Evolutionary conservation across 805 yeast genomes (phyloP).

Genomic region (Cyberlindnera japonica): DNA sequence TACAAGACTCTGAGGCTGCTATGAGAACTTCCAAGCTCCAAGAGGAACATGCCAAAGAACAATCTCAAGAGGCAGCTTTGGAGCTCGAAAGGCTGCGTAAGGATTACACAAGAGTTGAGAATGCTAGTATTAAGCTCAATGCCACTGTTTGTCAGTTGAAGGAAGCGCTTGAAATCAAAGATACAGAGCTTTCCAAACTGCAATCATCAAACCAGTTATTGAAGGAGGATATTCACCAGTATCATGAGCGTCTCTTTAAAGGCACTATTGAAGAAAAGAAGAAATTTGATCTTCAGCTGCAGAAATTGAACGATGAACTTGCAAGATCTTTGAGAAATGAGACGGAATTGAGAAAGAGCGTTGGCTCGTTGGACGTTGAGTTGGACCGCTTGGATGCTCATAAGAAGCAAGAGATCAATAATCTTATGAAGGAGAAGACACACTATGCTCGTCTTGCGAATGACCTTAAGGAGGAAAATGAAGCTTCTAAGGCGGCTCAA

Average conservation of each 20-base stretch:
- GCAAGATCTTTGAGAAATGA: conserved; percentile 57
- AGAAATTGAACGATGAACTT: conserved; percentile 49
- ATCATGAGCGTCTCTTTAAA: conserved; percentile 41
- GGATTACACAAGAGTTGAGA: conserved; percentile 53
- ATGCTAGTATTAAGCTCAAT: conserved; percentile 49
- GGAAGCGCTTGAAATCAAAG: conserved; percentile 52
- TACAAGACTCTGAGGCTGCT: conserved; percentile 77
- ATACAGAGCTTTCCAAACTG: conserved; percentile 49
- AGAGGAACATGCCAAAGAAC: conserved; percentile 50
- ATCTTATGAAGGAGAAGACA: conserved; percentile 39
- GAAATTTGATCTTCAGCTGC: conserved; percentile 45
- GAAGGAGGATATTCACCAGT: conserved; percentile 53
- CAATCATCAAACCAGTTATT: conserved; percentile 46
- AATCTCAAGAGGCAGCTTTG: conserved; percentile 48
- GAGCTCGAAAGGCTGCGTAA: conserved; percentile 45
- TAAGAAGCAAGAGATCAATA: conserved; percentile 33
- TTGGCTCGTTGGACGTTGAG: conserved; percentile 58
- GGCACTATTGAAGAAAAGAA: conserved; percentile 39
- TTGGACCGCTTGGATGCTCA: conserved; percentile 50
- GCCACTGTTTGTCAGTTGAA: conserved; percentile 49
- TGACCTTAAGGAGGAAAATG: conserved; percentile 42
- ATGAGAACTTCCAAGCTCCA: conserved; percentile 59
- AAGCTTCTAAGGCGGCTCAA: conserved; percentile 37
- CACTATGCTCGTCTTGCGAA: conserved; percentile 39
- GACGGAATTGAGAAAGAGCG: conserved; percentile 58